Conservation (phyloP, 2,329 filamentous ascomycete species). For the Diaporthe sp. region DNA sequence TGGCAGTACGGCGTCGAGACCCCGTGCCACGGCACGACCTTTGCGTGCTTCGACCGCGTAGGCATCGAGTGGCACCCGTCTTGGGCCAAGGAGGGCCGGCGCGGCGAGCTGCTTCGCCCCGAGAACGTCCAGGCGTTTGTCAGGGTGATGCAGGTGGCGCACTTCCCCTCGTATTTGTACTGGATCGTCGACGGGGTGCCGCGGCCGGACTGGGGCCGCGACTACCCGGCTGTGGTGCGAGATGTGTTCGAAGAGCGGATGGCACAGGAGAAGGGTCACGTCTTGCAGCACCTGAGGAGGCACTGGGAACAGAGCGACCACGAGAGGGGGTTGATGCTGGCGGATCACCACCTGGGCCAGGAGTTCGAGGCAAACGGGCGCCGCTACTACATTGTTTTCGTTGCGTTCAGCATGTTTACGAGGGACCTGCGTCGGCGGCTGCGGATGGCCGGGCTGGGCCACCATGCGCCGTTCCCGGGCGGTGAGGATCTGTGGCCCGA, state of each 20-base stretch:
- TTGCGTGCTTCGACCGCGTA: constrained; percentile 1
- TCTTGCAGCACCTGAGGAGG: neutral
- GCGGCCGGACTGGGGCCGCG: constrained; percentile 24
- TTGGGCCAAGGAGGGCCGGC: too few species aligned
- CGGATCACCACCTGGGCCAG: neutral
- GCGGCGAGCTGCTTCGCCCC: neutral
- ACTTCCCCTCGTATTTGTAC: neutral
- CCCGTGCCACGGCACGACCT: accelerated
- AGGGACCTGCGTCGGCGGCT: neutral
- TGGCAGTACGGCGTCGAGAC: neutral
- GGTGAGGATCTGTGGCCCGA: neutral
- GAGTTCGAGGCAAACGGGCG: constrained; percentile 26
- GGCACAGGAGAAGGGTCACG: neutral
- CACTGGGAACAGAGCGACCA: neutral
- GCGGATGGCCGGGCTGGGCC: neutral
- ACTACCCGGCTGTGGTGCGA: neutral
- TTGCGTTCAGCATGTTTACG: neutral
- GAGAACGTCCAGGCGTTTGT: neutral
- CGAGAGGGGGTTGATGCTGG: neutral
- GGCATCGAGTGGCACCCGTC: constrained; percentile 24
- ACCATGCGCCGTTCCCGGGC: neutral
- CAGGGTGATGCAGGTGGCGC: neutral
- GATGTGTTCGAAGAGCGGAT: neutral
- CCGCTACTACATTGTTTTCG: constrained; percentile 13
- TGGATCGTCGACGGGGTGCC: constrained; percentile 30